phyloP scores from a whole-genome alignment of 805 yeast genomes.

The Vanderwaltozyma yarrowii region DNA sequence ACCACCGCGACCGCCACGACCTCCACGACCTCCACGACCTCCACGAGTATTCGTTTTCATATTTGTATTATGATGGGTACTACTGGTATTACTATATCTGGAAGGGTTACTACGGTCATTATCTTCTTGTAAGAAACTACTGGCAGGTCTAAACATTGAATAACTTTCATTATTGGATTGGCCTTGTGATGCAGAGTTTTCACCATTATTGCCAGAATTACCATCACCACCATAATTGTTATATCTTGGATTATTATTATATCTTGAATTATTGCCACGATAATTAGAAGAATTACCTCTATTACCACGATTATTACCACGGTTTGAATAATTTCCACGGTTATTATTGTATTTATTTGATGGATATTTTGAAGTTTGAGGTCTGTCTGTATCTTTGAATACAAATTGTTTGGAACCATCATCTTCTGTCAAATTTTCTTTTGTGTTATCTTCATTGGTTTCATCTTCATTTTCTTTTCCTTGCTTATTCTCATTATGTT shows the following conservation, averaged over 20 bases:
- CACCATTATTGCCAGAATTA: too few relatives aligned
- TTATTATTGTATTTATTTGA: neutral
- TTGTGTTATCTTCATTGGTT: neutral
- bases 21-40: slow-evolving; percentile 7
- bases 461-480: neutral
- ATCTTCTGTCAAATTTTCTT: too few relatives aligned
- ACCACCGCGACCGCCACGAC: neutral
- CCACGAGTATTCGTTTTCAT: slow-evolving; percentile 1
- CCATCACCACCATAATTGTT: neutral
- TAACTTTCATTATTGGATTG: slow-evolving; percentile 10
- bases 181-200: neutral
- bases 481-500: neutral
- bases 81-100: slow-evolving; percentile 7
- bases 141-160: slow-evolving; percentile 27
- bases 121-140: slow-evolving; percentile 19
- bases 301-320: slow-evolving; percentile 5
- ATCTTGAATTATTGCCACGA: slow-evolving; percentile 1
- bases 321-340: slow-evolving; percentile 3
- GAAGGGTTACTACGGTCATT: neutral
- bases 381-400: slow-evolving; percentile 10
- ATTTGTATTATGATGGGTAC: slow-evolving; percentile 8
- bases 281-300: slow-evolving; percentile 6
- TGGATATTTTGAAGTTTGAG: neutral
- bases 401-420: slow-evolving; percentile 5
- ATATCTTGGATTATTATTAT: slow-evolving; percentile 1